phyloP scores from a whole-genome alignment of 805 yeast species.

The Tetrapisispora iriomotensis region DNA sequence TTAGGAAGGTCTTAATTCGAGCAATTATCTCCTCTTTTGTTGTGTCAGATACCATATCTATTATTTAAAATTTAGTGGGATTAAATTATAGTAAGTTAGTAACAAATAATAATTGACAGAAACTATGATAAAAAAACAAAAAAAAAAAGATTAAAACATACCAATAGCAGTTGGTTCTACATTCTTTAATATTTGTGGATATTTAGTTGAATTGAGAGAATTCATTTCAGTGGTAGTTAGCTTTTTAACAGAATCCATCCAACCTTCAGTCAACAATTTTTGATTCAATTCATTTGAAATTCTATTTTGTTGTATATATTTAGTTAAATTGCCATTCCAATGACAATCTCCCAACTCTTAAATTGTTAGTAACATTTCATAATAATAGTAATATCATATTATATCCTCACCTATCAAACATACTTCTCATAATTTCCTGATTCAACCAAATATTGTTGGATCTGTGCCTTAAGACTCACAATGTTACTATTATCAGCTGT shows the following conservation, averaged over 20 bases:
- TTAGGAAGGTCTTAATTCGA: slow-evolving; percentile 50
- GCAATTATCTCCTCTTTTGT: slow-evolving; percentile 51
- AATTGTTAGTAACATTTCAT: background rate
- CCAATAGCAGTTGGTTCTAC: slow-evolving; percentile 60
- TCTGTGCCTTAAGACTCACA: slow-evolving; percentile 40
- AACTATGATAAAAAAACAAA: slow-evolving; percentile 7
- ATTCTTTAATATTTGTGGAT: slow-evolving; percentile 40
- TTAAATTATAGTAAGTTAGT: background rate
- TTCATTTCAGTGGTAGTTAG: slow-evolving; percentile 41
- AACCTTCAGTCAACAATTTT: slow-evolving; percentile 65
- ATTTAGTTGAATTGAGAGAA: slow-evolving; percentile 38
- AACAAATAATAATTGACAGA: too few relatives aligned
- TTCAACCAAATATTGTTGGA: slow-evolving; percentile 59
- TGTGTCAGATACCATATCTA: slow-evolving; percentile 51
- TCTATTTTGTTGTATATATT: slow-evolving; percentile 14
- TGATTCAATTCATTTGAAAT: slow-evolving; percentile 55
- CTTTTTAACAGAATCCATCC: slow-evolving; percentile 68
- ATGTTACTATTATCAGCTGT: background rate
- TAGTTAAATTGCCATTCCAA: background rate
- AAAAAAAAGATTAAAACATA: slow-evolving; percentile 19
- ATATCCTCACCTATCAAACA: slow-evolving; percentile 7
- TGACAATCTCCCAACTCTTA: slow-evolving; percentile 6
- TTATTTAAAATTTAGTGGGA: too few relatives aligned
- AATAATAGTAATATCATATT: background rate
- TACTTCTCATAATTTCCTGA: slow-evolving; percentile 71